Conservation (phyloP, 2,329 filamentous ascomycete genomes). For the Coniochaeta sp. region DNA sequence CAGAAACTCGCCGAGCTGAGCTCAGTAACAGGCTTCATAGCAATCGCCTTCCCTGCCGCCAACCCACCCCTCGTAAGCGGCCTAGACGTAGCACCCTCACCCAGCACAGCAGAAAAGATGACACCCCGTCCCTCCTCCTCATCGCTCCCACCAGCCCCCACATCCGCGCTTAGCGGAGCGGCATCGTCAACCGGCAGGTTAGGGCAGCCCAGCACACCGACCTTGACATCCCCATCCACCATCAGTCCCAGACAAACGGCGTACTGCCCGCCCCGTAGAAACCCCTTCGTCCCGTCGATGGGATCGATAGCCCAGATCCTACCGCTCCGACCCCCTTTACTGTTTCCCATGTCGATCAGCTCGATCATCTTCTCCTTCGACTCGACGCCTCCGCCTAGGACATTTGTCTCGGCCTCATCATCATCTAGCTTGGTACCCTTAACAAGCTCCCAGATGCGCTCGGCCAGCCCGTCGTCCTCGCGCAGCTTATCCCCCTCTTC, state of each 20-base stretch:
- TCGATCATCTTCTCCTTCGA: conserved; percentile 60
- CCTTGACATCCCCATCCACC: conserved; percentile 87
- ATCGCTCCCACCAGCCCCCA: conserved; percentile 62
- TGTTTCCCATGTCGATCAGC: conserved; percentile 61
- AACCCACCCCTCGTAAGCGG: conserved; percentile 56
- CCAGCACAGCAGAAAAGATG: conserved; percentile 76
- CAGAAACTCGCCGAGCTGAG: conserved; percentile 84
- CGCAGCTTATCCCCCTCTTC: conserved; percentile 82
- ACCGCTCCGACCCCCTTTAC: conserved; percentile 63
- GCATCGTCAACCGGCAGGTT: conserved; percentile 87
- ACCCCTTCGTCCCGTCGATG: conserved; percentile 97
- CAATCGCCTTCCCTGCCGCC: conserved; percentile 54
- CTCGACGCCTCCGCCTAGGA: conserved; percentile 62
- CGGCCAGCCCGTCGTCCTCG: conserved; percentile 59
- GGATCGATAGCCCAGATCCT: conserved; percentile 96
- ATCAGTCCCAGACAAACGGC: conserved; percentile 90
- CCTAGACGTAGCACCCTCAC: conserved; percentile 73
- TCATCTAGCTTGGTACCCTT: conserved; percentile 60
- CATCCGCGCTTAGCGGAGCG: conserved; percentile 60
- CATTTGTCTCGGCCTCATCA: conserved; percentile 53
- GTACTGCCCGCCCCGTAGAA: conserved; percentile 92
- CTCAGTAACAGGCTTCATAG: conserved; percentile 70
- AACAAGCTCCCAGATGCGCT: conserved; percentile 81
- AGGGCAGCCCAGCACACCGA: conserved; percentile 90
- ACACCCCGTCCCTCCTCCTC: conserved; percentile 75